Percentiles rank a stretch among this genome's conserved stretches.
These are phyloP conservation scores for Corylus americana DNA, from an alignment of 306 rosid genomes.

Conservation along the genomic window DNA sequence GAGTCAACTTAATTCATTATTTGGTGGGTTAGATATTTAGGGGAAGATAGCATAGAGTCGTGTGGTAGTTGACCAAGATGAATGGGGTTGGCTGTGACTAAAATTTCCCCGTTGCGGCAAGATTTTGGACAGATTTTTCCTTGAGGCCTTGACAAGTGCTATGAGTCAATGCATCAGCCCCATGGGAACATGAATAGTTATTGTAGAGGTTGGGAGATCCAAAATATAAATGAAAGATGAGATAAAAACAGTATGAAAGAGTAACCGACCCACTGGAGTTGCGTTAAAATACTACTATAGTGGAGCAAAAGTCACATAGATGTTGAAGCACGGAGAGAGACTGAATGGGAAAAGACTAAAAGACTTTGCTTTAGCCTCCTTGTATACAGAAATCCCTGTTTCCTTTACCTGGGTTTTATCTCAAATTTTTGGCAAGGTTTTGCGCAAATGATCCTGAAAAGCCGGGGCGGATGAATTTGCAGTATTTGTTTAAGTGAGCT, in stretches of 20 bases:
- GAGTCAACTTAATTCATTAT: neutral
- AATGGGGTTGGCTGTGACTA: neutral
- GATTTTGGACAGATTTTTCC: conserved; percentile 3
- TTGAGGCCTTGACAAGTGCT: neutral
- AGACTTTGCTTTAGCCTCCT: neutral
- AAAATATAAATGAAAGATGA: neutral
- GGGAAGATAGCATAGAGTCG: neutral
- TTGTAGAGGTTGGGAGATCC: conserved; percentile 3
- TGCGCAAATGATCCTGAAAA: neutral
- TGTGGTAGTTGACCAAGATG: conserved; percentile 7
- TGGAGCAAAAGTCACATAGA: neutral
- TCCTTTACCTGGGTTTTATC: neutral
- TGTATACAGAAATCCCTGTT: neutral
- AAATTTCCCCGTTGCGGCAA: neutral
- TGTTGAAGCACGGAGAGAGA: neutral
- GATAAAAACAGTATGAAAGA: neutral
- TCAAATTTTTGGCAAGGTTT: too few relatives aligned
- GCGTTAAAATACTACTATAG: neutral
- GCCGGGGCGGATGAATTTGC: neutral
- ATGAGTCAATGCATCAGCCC: neutral
- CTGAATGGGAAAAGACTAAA: neutral
- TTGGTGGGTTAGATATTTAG: neutral
- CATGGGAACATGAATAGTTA: neutral
- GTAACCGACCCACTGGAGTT: neutral
- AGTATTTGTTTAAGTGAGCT: neutral